Evolutionary conservation across 2,329 filamentous ascomycete species (phyloP).

Genomic region (Chaetothyriales sp.): DNA sequence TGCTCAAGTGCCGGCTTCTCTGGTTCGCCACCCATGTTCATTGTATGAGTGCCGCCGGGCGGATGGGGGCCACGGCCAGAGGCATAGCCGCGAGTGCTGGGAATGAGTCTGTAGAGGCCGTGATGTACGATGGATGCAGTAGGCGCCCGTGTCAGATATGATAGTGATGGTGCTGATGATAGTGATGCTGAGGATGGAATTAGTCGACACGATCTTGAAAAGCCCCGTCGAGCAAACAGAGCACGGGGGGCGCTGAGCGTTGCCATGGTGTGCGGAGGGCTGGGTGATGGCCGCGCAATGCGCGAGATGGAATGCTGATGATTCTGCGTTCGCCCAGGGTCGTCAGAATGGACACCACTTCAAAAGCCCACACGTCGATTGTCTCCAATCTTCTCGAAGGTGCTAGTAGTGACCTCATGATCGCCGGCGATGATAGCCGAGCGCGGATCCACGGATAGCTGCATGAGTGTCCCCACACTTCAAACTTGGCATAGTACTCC

Average conservation of each 20-base stretch:
- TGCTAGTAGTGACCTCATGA: background rate
- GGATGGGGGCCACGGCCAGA: conserved; percentile 55
- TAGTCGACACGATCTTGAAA: background rate
- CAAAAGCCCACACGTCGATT: no score
- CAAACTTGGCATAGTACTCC: background rate
- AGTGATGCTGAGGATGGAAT: background rate
- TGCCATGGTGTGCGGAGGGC: background rate
- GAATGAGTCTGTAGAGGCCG: background rate
- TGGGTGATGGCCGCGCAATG: background rate
- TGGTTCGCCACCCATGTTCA: conserved; percentile 65
- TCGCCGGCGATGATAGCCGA: no score
- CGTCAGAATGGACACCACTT: background rate
- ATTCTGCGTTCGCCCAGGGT: background rate
- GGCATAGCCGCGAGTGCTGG: conserved; percentile 36
- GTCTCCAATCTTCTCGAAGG: background rate
- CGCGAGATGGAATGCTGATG: background rate
- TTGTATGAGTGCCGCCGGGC: conserved; percentile 82
- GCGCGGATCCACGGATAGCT: background rate
- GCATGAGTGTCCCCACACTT: background rate
- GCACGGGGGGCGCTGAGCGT: background rate
- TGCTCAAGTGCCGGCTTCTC: conserved; percentile 83
- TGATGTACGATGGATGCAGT: background rate
- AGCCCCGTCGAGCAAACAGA: background rate
- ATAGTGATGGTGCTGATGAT: background rate
- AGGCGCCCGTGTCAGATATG: background rate